Evolutionary conservation across 306 rosid species (phyloP), one percentile per base, ranked within the genome.

Genomic region (Acacia melanoxylon): DNA sequence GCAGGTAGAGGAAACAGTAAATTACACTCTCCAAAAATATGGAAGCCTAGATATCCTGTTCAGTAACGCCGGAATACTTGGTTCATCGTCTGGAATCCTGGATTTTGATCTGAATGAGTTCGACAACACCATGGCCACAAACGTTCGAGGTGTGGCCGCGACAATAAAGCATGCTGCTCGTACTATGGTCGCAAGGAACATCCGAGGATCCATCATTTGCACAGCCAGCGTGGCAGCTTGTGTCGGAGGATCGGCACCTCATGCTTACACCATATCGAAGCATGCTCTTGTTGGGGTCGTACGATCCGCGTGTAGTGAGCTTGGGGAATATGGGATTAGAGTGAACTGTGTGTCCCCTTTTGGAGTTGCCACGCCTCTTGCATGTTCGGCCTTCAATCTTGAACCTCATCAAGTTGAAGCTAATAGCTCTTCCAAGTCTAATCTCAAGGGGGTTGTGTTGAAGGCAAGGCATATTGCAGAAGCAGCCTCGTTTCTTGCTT

Each of bases 61-160:
- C 76, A 95, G 99, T 76, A 95, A 95, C 74, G 99, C 98, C 0
- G 99, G 95, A 56, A 80, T 92, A 51, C 37, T 95, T 56, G 99
- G 97, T 1, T 84, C 94, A 0, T 3, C 88, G 33, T 75, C 85
- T 0, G 86, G 93, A 37, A 87, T 95, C 71, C 87, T 95, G 0
- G 98, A 95, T 2, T 90, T 95, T 6, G 94, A 93, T 87, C 76
- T 95, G 12, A 82, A 81, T 4, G 90, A 78, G 11, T 88, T 91
- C 25, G 96, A 92, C 80, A 84, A 78, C 80, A 89, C 88, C 33
- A 88, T 95, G 88, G 88, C 90, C 12, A 86, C 82, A 1, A 95
- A 93, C 19, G 97, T 95, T 37, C 84, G 91, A 0, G 99, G 99
- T 1, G 94, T 87, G 5, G 92, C 94, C 0, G 86, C 91, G 0